These are phyloP conservation scores for Erysimum cheiranthoides DNA, from an alignment of 345 rosid species.

Conservation along the genomic window DNA sequence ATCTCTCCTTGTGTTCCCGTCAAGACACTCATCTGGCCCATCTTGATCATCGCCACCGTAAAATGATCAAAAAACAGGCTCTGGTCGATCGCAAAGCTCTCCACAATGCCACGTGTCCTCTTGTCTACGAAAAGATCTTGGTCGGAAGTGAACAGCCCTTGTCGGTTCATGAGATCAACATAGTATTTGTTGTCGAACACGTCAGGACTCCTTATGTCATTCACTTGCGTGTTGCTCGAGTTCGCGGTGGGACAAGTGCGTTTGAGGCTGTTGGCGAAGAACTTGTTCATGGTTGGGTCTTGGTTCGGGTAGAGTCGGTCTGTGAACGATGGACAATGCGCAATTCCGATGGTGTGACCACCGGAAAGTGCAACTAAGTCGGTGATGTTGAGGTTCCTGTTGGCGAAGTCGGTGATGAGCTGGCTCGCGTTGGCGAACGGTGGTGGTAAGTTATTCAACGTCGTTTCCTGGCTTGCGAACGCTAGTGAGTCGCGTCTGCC, in stretches of 20 bases:
- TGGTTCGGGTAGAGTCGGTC: constrained; percentile 75
- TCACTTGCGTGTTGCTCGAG: constrained; percentile 53
- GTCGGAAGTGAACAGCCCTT: constrained; percentile 86
- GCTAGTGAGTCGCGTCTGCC: constrained; percentile 73
- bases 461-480: constrained; percentile 56
- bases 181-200: constrained; percentile 84
- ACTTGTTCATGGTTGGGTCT: constrained; percentile 74
- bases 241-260: constrained; percentile 55
- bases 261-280: constrained; percentile 64
- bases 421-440: constrained; percentile 48
- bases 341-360: constrained; percentile 81
- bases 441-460: constrained; percentile 64
- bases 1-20: constrained; percentile 74
- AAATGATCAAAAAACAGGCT: constrained; percentile 72
- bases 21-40: constrained; percentile 71
- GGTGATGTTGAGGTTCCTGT: constrained; percentile 59
- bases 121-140: constrained; percentile 72
- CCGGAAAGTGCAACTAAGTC: constrained; percentile 92
- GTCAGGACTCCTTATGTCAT: constrained; percentile 71
- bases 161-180: constrained; percentile 77
- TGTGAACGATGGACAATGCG: constrained; percentile 68
- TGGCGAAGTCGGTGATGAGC: constrained; percentile 54
- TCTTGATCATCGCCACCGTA: constrained; percentile 62
- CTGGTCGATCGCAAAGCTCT: constrained; percentile 63
- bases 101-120: constrained; percentile 66